Conservation (phyloP, 345 rosid genomes). For the Syzygium grande region DNA sequence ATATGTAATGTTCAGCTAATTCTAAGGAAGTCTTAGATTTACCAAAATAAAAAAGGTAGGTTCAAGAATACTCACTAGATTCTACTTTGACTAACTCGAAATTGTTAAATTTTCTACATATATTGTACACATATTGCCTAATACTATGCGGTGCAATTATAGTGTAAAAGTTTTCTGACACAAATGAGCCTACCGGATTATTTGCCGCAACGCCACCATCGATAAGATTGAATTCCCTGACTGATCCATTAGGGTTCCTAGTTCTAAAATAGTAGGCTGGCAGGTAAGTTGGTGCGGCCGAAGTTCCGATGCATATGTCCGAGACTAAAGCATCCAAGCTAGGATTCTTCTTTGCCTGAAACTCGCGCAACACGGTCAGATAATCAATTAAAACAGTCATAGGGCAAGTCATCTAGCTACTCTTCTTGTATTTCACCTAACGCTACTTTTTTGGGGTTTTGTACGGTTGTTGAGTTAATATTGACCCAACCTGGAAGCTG, state of each 20-base stretch:
- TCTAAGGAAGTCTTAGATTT: neutral
- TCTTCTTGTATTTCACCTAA: neutral
- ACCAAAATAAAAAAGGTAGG: neutral
- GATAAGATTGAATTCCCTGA: conserved; percentile 45
- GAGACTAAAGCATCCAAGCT: conserved; percentile 36
- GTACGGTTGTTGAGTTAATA: neutral
- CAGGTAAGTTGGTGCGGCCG: conserved; percentile 67
- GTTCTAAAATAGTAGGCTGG: conserved; percentile 40
- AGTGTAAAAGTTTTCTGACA: neutral
- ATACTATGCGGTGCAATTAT: neutral
- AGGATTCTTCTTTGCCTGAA: conserved; percentile 28
- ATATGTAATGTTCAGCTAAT: neutral
- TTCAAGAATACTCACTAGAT: neutral
- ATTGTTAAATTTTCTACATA: neutral
- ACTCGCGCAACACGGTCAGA: neutral
- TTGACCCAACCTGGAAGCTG: conserved; percentile 22
- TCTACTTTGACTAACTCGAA: neutral
- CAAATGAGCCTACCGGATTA: conserved; percentile 19
- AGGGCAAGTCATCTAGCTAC: neutral
- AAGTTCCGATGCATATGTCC: conserved; percentile 53
- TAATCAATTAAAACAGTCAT: neutral
- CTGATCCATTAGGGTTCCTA: conserved; percentile 16
- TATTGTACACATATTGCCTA: neutral
- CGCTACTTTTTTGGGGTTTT: neutral
- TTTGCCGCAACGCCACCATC: conserved; percentile 85